Evolutionary conservation across 805 yeast species (phyloP), one percentile per base, ranked within the genome.

Genomic region (Starmerella apis): DNA sequence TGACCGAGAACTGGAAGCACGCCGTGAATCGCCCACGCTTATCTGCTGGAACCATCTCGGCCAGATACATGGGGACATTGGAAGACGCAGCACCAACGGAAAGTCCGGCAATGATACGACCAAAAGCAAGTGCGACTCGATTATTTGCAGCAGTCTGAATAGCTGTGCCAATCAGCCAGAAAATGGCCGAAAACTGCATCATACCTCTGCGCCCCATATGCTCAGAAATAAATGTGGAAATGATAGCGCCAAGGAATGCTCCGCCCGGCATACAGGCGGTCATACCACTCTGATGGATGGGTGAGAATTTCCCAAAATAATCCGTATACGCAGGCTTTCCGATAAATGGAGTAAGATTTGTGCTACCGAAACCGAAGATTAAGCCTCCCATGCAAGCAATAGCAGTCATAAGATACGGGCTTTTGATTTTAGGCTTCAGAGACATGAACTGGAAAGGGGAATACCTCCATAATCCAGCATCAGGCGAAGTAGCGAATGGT

Each of bases 21-120:
- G 83, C 76, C 39, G 83, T 85, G 55, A 82, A 73, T 18, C 87
- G 78, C 58, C 92, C 94, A 68, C 94, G 75, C 45, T 81, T 76
- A 5, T 52, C 43, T 31, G 59, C 58, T 9, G 69, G 69, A 2
- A 70, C 68, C 24, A 76, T 65, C 59, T 78, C 83, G 22, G 79
- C 71, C 13, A 77, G 66, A 59, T 74, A 77, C 13, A 76, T 70
- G 0, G 82, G 90, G 2, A 80, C 78, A 36, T 80, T 70, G 58
- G 81, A 83, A 0, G 87, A 76, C 5, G 83, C 81, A 24, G 76
- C 74, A 14, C 92, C 92, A 22, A 83, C 79, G 8, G 83, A 86
- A 23, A 80, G 59, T n/a, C 88, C 88, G 14, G 83, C 75, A 28
- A 79, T 63, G 27, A 76, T 71, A 51, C 90, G 70, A 1, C 90